Conservation (phyloP, 495 filamentous ascomycete genomes). For the Penicillium taxi region DNA sequence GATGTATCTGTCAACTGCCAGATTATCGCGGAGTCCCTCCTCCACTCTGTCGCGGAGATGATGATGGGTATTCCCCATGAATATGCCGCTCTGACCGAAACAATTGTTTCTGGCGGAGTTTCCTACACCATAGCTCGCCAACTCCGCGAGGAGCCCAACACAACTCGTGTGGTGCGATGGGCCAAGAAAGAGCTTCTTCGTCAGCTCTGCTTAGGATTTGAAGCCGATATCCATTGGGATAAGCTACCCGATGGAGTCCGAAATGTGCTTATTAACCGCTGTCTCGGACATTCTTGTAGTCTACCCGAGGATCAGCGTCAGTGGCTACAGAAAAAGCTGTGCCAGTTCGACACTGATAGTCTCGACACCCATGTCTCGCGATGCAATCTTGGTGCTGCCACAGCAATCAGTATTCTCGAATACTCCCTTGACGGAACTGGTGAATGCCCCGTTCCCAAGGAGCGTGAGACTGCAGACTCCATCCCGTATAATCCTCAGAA, state of each 20-base stretch:
- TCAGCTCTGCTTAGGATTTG: slow-evolving; percentile 37
- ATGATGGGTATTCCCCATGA: slow-evolving; percentile 44
- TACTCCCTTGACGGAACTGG: slow-evolving; percentile 32
- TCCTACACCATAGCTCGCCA: slow-evolving; percentile 31
- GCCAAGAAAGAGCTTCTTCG: slow-evolving; percentile 37
- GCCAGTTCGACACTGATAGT: slow-evolving; percentile 28
- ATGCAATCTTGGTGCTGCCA: slow-evolving; percentile 36
- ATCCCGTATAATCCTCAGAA: slow-evolving; percentile 28
- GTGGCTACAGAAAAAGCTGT: slow-evolving; percentile 32
- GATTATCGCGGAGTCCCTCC: slow-evolving; percentile 47
- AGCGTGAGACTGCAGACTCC: slow-evolving; percentile 23
- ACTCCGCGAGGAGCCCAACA: slow-evolving; percentile 30
- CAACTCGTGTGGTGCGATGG: slow-evolving; percentile 27
- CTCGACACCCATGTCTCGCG: slow-evolving; percentile 33
- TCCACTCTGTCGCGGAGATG: slow-evolving; percentile 45
- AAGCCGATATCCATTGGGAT: slow-evolving; percentile 38
- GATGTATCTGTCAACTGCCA: slow-evolving; percentile 41
- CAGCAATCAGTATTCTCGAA: slow-evolving; percentile 32
- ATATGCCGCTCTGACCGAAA: slow-evolving; percentile 41
- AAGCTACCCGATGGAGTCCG: slow-evolving; percentile 30
- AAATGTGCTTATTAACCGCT: slow-evolving; percentile 28
- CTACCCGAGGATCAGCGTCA: slow-evolving; percentile 19
- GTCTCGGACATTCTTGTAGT: slow-evolving; percentile 25
- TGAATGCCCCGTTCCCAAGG: slow-evolving; percentile 22
- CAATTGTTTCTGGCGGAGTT: slow-evolving; percentile 35